phyloP scores from a whole-genome alignment of 805 yeast species.

The Candida rishiriensis region DNA sequence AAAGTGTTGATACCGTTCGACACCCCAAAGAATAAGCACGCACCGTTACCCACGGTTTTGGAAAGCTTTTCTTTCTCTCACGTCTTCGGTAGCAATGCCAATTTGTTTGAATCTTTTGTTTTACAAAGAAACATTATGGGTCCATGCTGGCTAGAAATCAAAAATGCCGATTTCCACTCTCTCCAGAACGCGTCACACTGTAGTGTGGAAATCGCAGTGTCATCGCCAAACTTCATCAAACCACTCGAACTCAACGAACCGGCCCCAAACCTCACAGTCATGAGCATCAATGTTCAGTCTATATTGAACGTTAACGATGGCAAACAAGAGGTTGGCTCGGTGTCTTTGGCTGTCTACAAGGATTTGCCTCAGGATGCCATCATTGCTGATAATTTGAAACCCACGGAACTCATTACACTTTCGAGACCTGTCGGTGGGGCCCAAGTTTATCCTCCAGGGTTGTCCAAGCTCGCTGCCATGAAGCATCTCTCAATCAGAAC shows the following conservation, averaged over 20 bases:
- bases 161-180: slow-evolving; percentile 54
- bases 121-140: slow-evolving; percentile 86
- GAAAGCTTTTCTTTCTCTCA: slow-evolving; percentile 73
- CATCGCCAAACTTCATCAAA: slow-evolving; percentile 41
- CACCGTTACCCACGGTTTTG: slow-evolving; percentile 53
- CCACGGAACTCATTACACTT: slow-evolving; percentile 62
- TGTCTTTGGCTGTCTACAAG: slow-evolving; percentile 68
- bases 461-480: slow-evolving; percentile 55
- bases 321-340: slow-evolving; percentile 82
- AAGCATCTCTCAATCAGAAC: slow-evolving; percentile 47
- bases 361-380: slow-evolving; percentile 74
- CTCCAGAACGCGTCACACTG: slow-evolving; percentile 73
- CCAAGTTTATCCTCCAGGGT: slow-evolving; percentile 68
- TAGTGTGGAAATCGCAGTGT: slow-evolving; percentile 64
- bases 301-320: slow-evolving; percentile 68
- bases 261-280: slow-evolving; percentile 68
- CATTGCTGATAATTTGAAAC: slow-evolving; percentile 53
- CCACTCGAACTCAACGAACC: slow-evolving; percentile 39
- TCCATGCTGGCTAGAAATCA: slow-evolving; percentile 90
- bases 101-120: slow-evolving; percentile 81
- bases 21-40: slow-evolving; percentile 49
- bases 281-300: slow-evolving; percentile 78
- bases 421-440: slow-evolving; percentile 73
- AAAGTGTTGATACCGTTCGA: slow-evolving; percentile 72
- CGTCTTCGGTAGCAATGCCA: slow-evolving; percentile 74